Conservation (phyloP, 441 rosid species). For the Syzygium malaccense region DNA sequence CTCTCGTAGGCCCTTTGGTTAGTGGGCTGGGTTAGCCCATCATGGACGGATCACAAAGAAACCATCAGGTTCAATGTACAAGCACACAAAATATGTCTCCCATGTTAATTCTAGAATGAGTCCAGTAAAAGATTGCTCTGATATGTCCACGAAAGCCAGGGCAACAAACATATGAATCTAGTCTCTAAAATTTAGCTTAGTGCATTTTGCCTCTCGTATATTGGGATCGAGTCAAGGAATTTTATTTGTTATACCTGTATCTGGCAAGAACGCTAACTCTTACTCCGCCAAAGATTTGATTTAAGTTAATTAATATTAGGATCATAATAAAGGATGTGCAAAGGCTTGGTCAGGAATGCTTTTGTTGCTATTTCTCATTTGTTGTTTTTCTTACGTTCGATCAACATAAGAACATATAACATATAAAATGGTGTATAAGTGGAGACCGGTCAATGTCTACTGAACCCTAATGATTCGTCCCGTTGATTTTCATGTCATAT, state of each 20-base stretch:
- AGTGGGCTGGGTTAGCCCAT: no score
- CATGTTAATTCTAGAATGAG: no score
- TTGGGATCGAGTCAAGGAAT: neutral
- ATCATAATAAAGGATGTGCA: neutral
- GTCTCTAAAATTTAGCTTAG: no score
- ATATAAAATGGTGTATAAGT: neutral
- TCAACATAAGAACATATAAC: neutral
- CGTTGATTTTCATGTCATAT: neutral
- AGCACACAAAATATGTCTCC: no score
- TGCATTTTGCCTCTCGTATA: no score
- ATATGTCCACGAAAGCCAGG: no score
- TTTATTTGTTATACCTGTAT: neutral
- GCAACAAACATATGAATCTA: no score
- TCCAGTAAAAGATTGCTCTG: no score
- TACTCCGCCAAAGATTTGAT: neutral
- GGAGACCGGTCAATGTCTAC: neutral
- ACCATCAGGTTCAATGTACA: no score
- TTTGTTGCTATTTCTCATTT: neutral
- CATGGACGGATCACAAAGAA: no score
- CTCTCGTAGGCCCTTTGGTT: no score
- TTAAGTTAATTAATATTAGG: neutral
- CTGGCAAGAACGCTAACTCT: neutral
- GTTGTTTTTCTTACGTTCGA: neutral
- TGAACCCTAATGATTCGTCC: neutral
- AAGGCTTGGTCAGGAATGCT: neutral